Evolutionary conservation across 2,329 filamentous ascomycete genomes (phyloP), one percentile per base, ranked within the genome.

Genomic region (Epichloe typhina): DNA sequence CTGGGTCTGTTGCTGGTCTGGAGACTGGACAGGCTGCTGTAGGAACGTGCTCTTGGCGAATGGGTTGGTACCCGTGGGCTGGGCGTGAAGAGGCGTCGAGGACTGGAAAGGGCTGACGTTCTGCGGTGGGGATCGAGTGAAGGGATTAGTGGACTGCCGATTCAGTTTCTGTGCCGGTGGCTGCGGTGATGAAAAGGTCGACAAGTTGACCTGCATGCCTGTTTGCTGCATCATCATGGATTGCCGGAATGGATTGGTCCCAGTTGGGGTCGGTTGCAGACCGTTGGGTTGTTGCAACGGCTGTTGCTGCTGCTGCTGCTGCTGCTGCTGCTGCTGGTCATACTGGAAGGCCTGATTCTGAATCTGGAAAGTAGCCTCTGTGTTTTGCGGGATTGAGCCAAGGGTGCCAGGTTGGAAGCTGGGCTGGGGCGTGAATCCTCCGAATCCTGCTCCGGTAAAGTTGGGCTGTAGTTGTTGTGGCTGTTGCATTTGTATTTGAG

Each of bases 181-280:
- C 23, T 71, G 67, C 51, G 71, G 69, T 50, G 71, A 65, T 54
- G 71, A 63, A 53, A 72, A 65, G n/a, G 54, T 49, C 23, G 55
- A 50, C 21, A 52, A 38, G 31, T 15, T 48, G 35, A 43, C 42
- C 17, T 53, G 58, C 56, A 71, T 64, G 45, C 76, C 76, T 7
- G 80, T 79, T 58, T 74, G 72, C 61, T 76, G 72, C 71, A 76
- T 74, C 70, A 95, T 73, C 82, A 91, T 91, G 1, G 91, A 96
- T 62, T 89, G 85, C 41, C 93, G 79, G 78, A 98, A 98, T 0
- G 93, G 93, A 63, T 98, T 98, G 7, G 89, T 82, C 12, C 59
- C 76, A 66, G 72, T 60, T 66, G 72, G 67, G 55, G 74, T 61
- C 47, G 61, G 67, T 54, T 71, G 62, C 64, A 72, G 58, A 56